Percentiles rank a stretch among this genome's conserved stretches.
Evolutionary conservation across 2,329 filamentous ascomycete species (phyloP).

Genomic region (Sporothrix luriei): DNA sequence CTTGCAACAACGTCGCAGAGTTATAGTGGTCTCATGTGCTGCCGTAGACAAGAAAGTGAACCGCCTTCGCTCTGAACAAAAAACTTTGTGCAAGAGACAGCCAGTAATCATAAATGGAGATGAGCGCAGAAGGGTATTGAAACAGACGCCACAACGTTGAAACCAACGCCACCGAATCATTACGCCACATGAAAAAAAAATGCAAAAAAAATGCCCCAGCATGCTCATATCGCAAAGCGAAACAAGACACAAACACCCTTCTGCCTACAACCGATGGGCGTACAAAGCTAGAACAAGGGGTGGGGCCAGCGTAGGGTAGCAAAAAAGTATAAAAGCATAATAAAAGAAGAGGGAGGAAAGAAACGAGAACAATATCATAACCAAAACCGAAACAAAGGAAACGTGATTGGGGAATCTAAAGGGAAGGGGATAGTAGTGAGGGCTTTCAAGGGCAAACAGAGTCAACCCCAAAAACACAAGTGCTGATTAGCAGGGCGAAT

Average conservation of each 20-base stretch:
- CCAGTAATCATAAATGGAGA: background rate
- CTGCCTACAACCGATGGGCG: background rate
- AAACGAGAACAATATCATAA: too few relatives aligned
- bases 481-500: too few relatives aligned
- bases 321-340: background rate
- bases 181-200: constrained; percentile 11
- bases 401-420: constrained; percentile 15
- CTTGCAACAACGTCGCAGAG: background rate
- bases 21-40: background rate
- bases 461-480: background rate
- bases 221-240: background rate
- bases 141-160: constrained; percentile 13
- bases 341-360: background rate
- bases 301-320: too few relatives aligned
- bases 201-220: background rate
- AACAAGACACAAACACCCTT: background rate
- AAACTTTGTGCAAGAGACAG: background rate
- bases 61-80: constrained; percentile 4
- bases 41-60: background rate
- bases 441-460: background rate
- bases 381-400: background rate
- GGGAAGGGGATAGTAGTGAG: background rate
- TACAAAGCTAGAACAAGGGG: too few relatives aligned
- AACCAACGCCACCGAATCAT: constrained; percentile 15
- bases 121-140: constrained; percentile 11